Evolutionary conservation across 2,329 filamentous ascomycete species (phyloP).

Genomic region (Claviceps paspali): DNA sequence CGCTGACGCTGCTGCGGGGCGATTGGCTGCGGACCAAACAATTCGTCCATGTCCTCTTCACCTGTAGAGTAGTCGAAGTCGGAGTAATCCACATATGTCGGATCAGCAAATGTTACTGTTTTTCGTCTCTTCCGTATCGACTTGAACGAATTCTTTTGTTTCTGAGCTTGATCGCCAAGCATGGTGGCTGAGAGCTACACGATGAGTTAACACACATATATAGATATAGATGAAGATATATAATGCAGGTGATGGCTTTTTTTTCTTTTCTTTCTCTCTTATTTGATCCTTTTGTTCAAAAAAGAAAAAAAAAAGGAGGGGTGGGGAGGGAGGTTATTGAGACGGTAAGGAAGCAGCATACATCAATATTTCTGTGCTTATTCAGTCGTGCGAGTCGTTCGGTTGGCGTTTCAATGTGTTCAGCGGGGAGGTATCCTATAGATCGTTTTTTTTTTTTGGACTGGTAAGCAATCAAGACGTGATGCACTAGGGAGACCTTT

Average conservation of each 20-base stretch:
- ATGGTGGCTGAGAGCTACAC: conserved; percentile 44
- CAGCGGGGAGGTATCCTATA: conserved; percentile 81
- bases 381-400: conserved; percentile 87
- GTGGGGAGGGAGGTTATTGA: no score
- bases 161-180: conserved; percentile 52
- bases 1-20: conserved; percentile 17
- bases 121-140: conserved; percentile 75
- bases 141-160: conserved; percentile 69
- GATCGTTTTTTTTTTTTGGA: no score
- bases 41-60: conserved; percentile 40
- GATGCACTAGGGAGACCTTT: background rate
- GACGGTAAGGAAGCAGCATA: conserved; percentile 36
- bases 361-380: conserved; percentile 96
- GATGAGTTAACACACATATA: conserved; percentile 8
- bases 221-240: conserved; percentile 6
- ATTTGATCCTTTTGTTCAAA: background rate
- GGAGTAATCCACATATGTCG: conserved; percentile 77
- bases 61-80: conserved; percentile 77
- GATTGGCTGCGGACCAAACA: conserved; percentile 20
- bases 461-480: background rate
- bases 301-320: no score
- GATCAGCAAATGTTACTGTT: conserved; percentile 70
- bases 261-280: background rate
- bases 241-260: background rate
- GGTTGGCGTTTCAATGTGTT: conserved; percentile 96